Percentiles rank a stretch among this genome's conserved stretches.
phyloP scores from a whole-genome alignment of 768 basidiomycete genomes.

The Lactifluus echinatus region DNA sequence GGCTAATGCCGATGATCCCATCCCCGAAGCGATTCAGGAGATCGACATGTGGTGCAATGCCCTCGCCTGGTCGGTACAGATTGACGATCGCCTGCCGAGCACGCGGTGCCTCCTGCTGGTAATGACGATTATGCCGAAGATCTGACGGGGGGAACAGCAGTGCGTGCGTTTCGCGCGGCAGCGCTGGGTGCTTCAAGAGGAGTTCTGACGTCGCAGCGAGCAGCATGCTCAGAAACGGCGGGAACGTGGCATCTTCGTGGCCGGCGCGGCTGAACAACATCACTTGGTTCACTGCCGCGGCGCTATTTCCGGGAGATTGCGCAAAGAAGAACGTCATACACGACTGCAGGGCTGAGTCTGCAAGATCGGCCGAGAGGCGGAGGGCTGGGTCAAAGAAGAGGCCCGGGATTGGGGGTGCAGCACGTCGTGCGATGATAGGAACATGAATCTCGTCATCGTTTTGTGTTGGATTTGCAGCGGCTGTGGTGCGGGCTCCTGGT shows the following conservation, averaged over 20 bases:
- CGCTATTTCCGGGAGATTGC: conserved; percentile 2
- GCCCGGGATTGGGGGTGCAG: conserved; percentile 52
- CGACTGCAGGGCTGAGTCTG: conserved; percentile 38
- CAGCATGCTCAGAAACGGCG: conserved; percentile 45
- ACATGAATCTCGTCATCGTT: conserved; percentile 16
- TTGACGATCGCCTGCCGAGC: conserved; percentile 88
- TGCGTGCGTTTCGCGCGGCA: conserved; percentile 40
- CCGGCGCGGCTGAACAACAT: conserved; percentile 70
- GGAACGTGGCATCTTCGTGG: conserved; percentile 38
- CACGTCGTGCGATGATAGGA: conserved; percentile 27
- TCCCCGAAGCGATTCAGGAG: conserved; percentile 77
- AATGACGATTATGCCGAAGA: not conserved
- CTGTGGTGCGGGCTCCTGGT: not conserved
- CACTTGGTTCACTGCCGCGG: conserved; percentile 52
- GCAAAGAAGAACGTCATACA: conserved; percentile 54
- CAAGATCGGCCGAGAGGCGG: conserved; percentile 42
- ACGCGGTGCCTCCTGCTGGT: conserved; percentile 26
- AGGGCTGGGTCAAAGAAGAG: conserved; percentile 51
- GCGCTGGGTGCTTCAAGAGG: conserved; percentile 36
- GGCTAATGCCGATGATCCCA: conserved; percentile 82
- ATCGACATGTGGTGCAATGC: conserved; percentile 85
- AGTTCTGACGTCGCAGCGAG: conserved; percentile 41
- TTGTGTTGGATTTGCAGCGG: not conserved
- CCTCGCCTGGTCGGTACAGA: conserved; percentile 81
- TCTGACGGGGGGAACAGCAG: conserved; percentile 50